Evolutionary conservation across 768 basidiomycete genomes (phyloP).

Genomic region (Kwoniella dendrophila): DNA sequence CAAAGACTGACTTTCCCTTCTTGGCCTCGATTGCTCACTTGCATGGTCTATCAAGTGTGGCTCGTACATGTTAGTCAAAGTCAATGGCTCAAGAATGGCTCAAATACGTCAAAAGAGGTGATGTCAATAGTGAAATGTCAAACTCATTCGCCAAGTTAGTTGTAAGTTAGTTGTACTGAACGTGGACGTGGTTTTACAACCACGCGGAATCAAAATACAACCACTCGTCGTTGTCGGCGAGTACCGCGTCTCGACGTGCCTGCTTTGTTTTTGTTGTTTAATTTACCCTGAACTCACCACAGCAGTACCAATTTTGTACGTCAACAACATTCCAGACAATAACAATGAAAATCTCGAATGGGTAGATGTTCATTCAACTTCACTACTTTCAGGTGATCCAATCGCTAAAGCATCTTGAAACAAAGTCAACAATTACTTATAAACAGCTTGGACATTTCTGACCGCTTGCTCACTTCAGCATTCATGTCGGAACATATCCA

Average conservation of each 20-base stretch:
- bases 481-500: neutral
- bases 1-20: constrained; percentile 32
- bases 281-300: neutral
- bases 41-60: constrained; percentile 48
- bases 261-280: constrained; percentile 1
- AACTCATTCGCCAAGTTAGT: too few species aligned
- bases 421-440: neutral
- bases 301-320: neutral
- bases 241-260: neutral
- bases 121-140: neutral
- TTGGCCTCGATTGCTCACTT: constrained; percentile 19
- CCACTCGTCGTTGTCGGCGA: neutral
- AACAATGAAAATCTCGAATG: neutral
- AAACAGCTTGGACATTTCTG: neutral
- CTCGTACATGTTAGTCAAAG: constrained; percentile 44
- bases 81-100: neutral
- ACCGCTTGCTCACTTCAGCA: neutral
- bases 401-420: neutral
- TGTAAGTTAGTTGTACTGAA: too few species aligned
- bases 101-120: neutral
- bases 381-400: neutral
- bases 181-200: too few species aligned
- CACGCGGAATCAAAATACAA: neutral
- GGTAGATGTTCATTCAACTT: constrained; percentile 10
- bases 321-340: constrained; percentile 7